These are phyloP conservation scores for Candida glucosophila DNA, from an alignment of 1,139 yeast genomes.

Conservation along the genomic window DNA sequence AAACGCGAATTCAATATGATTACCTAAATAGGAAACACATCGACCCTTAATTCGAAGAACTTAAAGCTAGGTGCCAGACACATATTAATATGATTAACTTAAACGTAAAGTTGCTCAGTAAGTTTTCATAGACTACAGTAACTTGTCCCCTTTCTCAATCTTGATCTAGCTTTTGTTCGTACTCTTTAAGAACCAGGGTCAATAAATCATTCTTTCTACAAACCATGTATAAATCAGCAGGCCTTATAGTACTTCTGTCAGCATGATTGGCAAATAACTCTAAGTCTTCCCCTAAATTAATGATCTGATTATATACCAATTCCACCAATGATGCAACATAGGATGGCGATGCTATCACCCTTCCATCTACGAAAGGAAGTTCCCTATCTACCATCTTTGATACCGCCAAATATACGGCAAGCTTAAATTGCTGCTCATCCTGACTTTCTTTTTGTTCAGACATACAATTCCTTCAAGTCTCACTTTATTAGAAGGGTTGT, in stretches of 20 bases:
- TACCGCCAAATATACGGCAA: slow-evolving; percentile 49
- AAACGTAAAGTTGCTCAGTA: too few relatives aligned
- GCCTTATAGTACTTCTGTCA: slow-evolving; percentile 39
- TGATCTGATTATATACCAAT: slow-evolving; percentile 48
- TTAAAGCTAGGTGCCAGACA: too few relatives aligned
- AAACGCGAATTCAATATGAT: too few relatives aligned
- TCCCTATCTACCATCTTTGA: slow-evolving; percentile 46
- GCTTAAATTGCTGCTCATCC: slow-evolving; percentile 35
- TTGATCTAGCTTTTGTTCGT: slow-evolving; percentile 8
- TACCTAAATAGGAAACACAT: too few relatives aligned
- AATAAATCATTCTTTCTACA: slow-evolving; percentile 43
- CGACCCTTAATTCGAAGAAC: too few relatives aligned
- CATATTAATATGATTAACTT: too few relatives aligned
- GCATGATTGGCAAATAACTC: slow-evolving; percentile 62
- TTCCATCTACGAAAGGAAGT: slow-evolving; percentile 5
- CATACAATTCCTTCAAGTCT: too few relatives aligned
- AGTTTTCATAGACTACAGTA: too few relatives aligned
- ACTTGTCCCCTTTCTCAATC: too few relatives aligned
- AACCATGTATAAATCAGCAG: slow-evolving; percentile 49
- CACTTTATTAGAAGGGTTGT: too few relatives aligned
- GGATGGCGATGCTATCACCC: slow-evolving; percentile 40
- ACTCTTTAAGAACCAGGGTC: slow-evolving; percentile 32
- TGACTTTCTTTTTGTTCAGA: too few relatives aligned
- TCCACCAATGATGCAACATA: slow-evolving; percentile 58
- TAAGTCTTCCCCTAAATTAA: slow-evolving; percentile 49